Evolutionary conservation across 2,329 filamentous ascomycete species (phyloP), one percentile per base, ranked within the genome.

Genomic region (Fusarium beomiforme): DNA sequence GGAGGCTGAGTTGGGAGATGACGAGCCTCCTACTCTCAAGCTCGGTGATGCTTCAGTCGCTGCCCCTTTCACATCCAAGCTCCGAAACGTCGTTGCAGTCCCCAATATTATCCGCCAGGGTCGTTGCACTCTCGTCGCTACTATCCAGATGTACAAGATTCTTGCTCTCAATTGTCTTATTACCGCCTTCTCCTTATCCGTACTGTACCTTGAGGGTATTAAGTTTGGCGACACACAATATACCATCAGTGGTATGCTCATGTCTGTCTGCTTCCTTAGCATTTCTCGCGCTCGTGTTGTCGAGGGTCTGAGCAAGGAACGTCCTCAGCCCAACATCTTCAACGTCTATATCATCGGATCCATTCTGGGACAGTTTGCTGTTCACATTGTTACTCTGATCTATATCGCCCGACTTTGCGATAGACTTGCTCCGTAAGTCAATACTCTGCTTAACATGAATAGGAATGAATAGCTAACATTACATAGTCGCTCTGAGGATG

Each of bases 71-170:
- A 99, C 96, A 1, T 97, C 94, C 80, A 99, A 99, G 84, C 89
- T 99, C 44, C 93, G 95, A 75, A 98, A 99, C 78, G 96, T 99
- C 64, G 90, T 99, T 76, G 96, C 96, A 39, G 94, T 99, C 64
- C 95, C 96, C 56, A 99, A 99, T 84, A 99, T 99, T 77, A 96
- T 99, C 78, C 93, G 96, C 64, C 96, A 99, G 84, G 96, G 96
- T 63, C 93, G 96, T 69, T 99, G 96, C 85, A 99, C 96, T 11
- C 90, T 99, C 23, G 96, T 99, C 59, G 96, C 96, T 34, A 99
- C 96, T 0, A 98, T 99, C 72, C 96, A 99, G 85, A 99, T 99
- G 95, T 99, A 99, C 90, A 99, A 98, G 88, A 99, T 99, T 76
- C 89, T 99, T 55, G 96, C 96, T 11, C 86, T 99, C 65, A 99